A percentile compares a stretch with the other conserved stretches of the same genome.
phyloP scores from a whole-genome alignment of 2,329 filamentous ascomycete species.

The Bimuria novae-zelandiae region DNA sequence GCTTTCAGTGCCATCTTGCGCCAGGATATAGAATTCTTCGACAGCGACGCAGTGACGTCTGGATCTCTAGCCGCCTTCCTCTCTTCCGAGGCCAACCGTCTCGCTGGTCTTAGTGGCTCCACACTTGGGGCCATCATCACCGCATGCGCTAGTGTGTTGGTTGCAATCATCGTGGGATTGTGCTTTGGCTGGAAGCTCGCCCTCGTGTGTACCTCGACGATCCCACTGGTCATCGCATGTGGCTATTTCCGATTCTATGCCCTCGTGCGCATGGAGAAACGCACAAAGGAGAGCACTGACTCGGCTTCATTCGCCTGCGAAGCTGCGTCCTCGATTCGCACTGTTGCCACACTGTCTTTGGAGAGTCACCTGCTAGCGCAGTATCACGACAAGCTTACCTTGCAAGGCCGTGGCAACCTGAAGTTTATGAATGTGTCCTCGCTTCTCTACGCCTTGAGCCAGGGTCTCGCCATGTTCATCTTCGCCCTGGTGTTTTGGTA shows the following conservation, averaged over 20 bases:
- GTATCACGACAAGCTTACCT: constrained; percentile 72
- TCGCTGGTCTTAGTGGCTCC: constrained; percentile 85
- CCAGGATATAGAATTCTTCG: constrained; percentile 85
- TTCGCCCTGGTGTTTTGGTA: constrained; percentile 48
- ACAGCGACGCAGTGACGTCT: constrained; percentile 85
- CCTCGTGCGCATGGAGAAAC: constrained; percentile 77
- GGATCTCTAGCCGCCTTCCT: constrained; percentile 77
- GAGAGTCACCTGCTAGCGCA: constrained; percentile 77
- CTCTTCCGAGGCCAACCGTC: constrained; percentile 78
- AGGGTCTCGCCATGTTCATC: constrained; percentile 67
- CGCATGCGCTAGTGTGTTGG: constrained; percentile 76
- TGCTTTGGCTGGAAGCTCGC: constrained; percentile 86
- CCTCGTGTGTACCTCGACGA: constrained; percentile 77
- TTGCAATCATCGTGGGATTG: constrained; percentile 70
- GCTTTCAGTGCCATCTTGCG: constrained; percentile 88
- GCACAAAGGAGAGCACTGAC: constrained; percentile 76
- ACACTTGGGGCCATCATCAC: constrained; percentile 87
- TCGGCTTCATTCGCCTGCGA: constrained; percentile 93
- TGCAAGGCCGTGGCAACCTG: constrained; percentile 71
- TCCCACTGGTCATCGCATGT: constrained; percentile 77
- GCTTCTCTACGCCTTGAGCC: constrained; percentile 78
- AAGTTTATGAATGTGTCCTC: constrained; percentile 77
- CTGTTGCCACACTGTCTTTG: constrained; percentile 88
- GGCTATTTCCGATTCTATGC: constrained; percentile 89
- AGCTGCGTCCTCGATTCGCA: constrained; percentile 90